Percentiles rank a stretch among this genome's conserved stretches.
Evolutionary conservation across 2,329 filamentous ascomycete genomes (phyloP).

Genomic region (Madurella mycetomatis): DNA sequence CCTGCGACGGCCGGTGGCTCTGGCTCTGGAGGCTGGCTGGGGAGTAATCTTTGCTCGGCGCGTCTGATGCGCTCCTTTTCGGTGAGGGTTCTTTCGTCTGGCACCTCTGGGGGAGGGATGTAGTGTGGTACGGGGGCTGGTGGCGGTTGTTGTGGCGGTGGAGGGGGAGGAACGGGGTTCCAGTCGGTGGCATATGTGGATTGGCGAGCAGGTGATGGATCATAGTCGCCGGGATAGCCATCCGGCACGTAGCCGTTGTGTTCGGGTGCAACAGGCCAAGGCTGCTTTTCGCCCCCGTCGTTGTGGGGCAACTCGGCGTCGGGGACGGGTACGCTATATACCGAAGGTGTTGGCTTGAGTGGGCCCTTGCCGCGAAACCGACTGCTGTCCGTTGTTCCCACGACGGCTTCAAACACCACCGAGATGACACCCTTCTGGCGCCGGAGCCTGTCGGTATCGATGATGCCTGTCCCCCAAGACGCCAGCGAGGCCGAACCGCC

Average conservation of each 20-base stretch:
- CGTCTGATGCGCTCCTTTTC: slow-evolving; percentile 79
- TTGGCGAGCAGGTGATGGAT: slow-evolving; percentile 13
- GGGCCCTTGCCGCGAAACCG: slow-evolving; percentile 40
- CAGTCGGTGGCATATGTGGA: slow-evolving; percentile 27
- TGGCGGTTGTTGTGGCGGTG: slow-evolving; percentile 24
- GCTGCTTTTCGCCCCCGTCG: slow-evolving; percentile 22
- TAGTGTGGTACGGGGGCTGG: slow-evolving; percentile 41
- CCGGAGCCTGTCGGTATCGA: slow-evolving; percentile 81
- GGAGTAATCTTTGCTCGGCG: slow-evolving; percentile 74
- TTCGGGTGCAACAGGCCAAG: slow-evolving; percentile 18
- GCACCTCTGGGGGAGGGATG: slow-evolving; percentile 56
- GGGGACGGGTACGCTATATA: slow-evolving; percentile 23
- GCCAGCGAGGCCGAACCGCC: slow-evolving; percentile 43
- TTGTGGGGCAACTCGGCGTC: slow-evolving; percentile 18
- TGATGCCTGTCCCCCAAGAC: slow-evolving; percentile 62
- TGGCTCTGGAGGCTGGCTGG: slow-evolving; percentile 66
- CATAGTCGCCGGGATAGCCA: slow-evolving; percentile 22
- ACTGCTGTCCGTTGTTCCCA: slow-evolving; percentile 78
- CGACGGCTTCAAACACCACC: slow-evolving; percentile 77
- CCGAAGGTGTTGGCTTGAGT: slow-evolving; percentile 19
- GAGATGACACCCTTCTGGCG: slow-evolving; percentile 90
- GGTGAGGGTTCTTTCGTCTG: slow-evolving; percentile 58
- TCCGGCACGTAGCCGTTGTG: slow-evolving; percentile 19
- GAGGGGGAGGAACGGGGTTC: slow-evolving; percentile 30
- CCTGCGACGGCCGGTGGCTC: slow-evolving; percentile 30